Conservation (phyloP, 306 rosid species). For the Lithocarpus polystachyus region DNA sequence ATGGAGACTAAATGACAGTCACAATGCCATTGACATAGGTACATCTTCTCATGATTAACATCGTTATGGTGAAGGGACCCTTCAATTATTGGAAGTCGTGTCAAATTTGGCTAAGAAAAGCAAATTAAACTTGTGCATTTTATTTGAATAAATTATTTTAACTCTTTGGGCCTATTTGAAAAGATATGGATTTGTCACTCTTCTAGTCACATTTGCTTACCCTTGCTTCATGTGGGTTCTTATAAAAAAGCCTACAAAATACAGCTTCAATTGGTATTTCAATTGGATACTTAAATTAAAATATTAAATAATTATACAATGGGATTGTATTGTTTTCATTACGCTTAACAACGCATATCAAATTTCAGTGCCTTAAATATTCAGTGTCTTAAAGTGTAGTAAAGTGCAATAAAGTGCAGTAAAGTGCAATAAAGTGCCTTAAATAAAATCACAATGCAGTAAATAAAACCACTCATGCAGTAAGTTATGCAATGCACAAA, state of each 20-base stretch:
- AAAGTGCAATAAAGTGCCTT: too few relatives aligned
- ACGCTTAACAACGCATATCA: too few relatives aligned
- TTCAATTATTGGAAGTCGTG: not conserved
- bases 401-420: too few relatives aligned
- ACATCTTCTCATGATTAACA: not conserved
- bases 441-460: too few relatives aligned
- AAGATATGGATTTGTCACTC: constrained; percentile 72
- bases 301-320: too few relatives aligned
- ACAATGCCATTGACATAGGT: not conserved
- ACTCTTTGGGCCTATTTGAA: not conserved
- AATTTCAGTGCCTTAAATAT: too few relatives aligned
- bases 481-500: too few relatives aligned
- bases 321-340: too few relatives aligned
- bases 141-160: not conserved
- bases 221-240: constrained; percentile 99
- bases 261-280: constrained; percentile 92
- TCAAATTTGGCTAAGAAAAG: not conserved
- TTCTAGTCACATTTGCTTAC: constrained; percentile 93
- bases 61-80: not conserved
- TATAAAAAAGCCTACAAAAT: constrained; percentile 80
- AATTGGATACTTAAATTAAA: constrained; percentile 80
- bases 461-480: too few relatives aligned
- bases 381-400: too few relatives aligned
- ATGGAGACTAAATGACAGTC: not conserved
- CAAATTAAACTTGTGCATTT: not conserved